Evolutionary conservation across 306 rosid species (phyloP).

Genomic region (Lithocarpus polystachyus): DNA sequence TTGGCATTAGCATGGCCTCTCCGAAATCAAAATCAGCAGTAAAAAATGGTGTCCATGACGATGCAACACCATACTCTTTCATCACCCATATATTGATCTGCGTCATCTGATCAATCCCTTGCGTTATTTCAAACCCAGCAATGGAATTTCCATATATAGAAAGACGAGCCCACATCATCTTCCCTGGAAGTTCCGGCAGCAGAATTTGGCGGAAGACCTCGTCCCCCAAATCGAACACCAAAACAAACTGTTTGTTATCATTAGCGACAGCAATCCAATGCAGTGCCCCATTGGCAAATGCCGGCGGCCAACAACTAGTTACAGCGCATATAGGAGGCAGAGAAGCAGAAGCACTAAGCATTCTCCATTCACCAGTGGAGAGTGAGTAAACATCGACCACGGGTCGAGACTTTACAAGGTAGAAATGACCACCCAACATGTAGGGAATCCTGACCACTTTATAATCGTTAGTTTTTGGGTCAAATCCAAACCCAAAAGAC

Average conservation of each 20-base stretch:
- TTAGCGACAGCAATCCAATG: slow-evolving; percentile 21
- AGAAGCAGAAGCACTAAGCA: background rate
- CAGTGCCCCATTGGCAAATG: slow-evolving; percentile 12
- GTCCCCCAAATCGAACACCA: slow-evolving; percentile 18
- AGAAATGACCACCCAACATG: accelerated
- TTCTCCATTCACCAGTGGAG: slow-evolving; percentile 15
- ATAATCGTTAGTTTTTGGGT: slow-evolving; percentile 1
- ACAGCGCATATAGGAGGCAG: background rate
- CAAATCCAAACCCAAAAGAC: slow-evolving; percentile 23
- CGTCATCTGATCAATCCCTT: background rate
- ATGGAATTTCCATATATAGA: slow-evolving; percentile 9
- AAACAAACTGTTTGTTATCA: background rate
- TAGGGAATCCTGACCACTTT: slow-evolving; percentile 16
- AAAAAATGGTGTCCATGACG: slow-evolving; percentile 15
- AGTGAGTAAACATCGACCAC: slow-evolving; percentile 30
- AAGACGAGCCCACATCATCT: background rate
- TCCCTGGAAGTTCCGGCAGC: slow-evolving; percentile 10
- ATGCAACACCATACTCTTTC: slow-evolving; percentile 31
- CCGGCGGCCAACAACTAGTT: background rate
- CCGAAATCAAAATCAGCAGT: too few species aligned
- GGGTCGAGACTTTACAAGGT: background rate
- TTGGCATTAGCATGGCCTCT: too few species aligned
- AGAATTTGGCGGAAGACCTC: slow-evolving; percentile 23
- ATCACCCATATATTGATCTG: slow-evolving; percentile 26
- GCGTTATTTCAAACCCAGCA: background rate